Evolutionary conservation across 495 filamentous ascomycete species (phyloP).

Genomic region (Staphylotrichum longicolle): DNA sequence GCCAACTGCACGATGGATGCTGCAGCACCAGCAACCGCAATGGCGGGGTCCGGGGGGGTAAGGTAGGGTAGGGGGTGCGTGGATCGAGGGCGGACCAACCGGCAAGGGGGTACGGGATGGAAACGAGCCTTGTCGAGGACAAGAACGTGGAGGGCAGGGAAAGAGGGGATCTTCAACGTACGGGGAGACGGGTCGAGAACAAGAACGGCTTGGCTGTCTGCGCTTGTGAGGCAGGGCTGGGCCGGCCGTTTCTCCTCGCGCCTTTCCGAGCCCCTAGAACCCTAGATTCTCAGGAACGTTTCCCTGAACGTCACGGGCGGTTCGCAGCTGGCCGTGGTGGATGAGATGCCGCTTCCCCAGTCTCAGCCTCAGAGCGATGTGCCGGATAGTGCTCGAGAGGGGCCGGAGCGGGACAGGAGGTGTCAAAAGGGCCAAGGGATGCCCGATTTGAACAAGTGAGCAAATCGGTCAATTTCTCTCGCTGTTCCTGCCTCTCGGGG

Average conservation of each 20-base stretch:
- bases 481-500: constrained; percentile 36
- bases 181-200: constrained; percentile 24
- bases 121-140: constrained; percentile 29
- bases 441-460: constrained; percentile 34
- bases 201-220: constrained; percentile 14
- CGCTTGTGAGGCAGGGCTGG: constrained; percentile 3
- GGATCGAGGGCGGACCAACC: constrained; percentile 27
- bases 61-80: constrained; percentile 15
- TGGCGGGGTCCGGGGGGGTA: constrained; percentile 41
- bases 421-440: constrained; percentile 42
- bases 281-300: constrained; percentile 11
- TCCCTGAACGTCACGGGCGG: constrained; percentile 5
- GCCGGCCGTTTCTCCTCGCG: constrained; percentile 9
- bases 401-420: constrained; percentile 31
- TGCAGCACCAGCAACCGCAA: constrained; percentile 38
- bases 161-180: constrained; percentile 35
- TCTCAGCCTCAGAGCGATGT: constrained; percentile 32
- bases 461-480: constrained; percentile 34
- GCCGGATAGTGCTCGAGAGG: constrained; percentile 41
- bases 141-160: constrained; percentile 37
- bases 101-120: constrained; percentile 33
- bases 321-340: constrained; percentile 3
- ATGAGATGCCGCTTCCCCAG: neutral
- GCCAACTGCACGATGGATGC: constrained; percentile 38
- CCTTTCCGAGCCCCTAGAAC: constrained; percentile 21